Percentiles rank a stretch among this genome's conserved stretches.
Evolutionary conservation across 2,329 filamentous ascomycete genomes (phyloP).

Genomic region (Clarireedia homoeocarpa): DNA sequence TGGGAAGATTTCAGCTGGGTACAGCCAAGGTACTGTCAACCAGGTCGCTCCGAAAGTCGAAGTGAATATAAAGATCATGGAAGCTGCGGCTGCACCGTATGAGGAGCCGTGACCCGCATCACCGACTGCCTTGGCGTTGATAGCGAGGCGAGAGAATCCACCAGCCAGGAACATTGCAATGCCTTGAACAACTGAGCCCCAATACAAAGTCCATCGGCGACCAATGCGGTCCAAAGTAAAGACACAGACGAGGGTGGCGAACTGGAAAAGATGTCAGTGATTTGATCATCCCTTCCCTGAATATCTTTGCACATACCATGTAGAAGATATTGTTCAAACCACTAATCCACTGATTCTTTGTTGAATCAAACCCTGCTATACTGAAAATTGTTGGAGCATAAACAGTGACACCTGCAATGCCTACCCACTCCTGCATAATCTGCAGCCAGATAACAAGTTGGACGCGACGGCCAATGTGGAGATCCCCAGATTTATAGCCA

Average conservation of each 20-base stretch:
- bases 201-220: not conserved
- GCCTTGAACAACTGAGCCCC: not conserved
- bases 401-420: not conserved
- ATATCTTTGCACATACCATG: not conserved
- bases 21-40: constrained; percentile 33
- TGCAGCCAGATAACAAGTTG: not conserved
- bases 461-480: not conserved
- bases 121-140: not conserved
- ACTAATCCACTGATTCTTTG: not conserved
- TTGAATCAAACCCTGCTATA: not conserved
- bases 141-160: not conserved
- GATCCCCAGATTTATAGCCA: not conserved
- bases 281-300: no score
- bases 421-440: not conserved
- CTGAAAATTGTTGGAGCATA: not conserved
- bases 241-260: not conserved
- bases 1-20: constrained; percentile 49
- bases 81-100: not conserved
- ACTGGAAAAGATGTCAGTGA: not conserved
- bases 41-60: not conserved
- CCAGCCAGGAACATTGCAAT: not conserved
- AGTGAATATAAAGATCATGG: not conserved
- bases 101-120: not conserved
- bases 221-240: not conserved
- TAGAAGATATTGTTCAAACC: not conserved